Percentiles rank a stretch among this genome's conserved stretches.
These are phyloP conservation scores for Epichloe typhina DNA, from an alignment of 2,329 filamentous ascomycete genomes.

Conservation along the genomic window DNA sequence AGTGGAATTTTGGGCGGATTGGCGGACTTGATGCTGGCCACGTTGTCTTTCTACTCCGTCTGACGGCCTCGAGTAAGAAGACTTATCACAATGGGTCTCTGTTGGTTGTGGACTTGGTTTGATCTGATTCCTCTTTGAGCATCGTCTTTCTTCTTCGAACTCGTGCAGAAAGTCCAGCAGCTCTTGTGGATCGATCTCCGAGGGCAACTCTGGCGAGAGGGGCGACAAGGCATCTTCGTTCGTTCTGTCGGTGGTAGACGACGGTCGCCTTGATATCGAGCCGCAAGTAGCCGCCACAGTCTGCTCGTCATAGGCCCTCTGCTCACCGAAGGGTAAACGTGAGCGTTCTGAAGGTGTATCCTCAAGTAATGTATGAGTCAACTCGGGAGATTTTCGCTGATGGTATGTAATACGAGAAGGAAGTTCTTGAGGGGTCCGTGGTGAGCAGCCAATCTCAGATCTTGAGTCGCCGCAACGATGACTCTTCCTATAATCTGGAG, in stretches of 20 bases:
- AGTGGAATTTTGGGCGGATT: not conserved
- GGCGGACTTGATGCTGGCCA: not conserved
- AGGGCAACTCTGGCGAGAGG: not conserved
- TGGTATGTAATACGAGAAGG: not conserved
- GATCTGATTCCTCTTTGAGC: not conserved
- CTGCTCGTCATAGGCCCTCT: not conserved
- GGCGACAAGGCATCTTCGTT: not conserved
- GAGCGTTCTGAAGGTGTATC: not conserved
- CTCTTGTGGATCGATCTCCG: conserved; percentile 4
- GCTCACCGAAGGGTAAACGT: not conserved
- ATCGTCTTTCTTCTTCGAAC: not conserved
- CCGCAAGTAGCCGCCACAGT: not conserved
- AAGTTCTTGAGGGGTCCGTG: not conserved
- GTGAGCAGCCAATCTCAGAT: not conserved
- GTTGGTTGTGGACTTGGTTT: not conserved
- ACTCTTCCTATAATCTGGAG: not conserved
- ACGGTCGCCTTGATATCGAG: not conserved
- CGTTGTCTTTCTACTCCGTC: not conserved
- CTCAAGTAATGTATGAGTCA: not conserved
- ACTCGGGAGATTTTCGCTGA: not conserved
- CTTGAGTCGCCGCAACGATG: not conserved
- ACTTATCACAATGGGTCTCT: not conserved
- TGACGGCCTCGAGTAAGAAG: not conserved
- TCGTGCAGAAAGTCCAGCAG: conserved; percentile 3
- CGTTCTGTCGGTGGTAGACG: not conserved